Conservation (phyloP, 257 asterid species). For the Parsonsia alboflavescens region DNA sequence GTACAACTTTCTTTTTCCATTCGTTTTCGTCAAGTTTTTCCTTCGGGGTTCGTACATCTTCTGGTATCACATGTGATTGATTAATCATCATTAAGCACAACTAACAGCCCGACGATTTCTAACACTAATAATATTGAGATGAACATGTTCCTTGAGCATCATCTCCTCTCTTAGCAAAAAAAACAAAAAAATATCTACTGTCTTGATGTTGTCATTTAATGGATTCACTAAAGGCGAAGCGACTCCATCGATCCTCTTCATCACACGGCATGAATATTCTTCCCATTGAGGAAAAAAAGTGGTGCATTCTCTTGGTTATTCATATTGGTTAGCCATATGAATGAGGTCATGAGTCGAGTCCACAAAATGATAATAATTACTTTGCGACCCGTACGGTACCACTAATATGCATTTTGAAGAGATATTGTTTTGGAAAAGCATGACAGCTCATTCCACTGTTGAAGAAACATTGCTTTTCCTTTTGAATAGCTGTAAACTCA, state of each 20-base stretch:
- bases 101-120: background rate
- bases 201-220: background rate
- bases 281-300: slow-evolving; percentile 9
- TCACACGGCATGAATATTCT: slow-evolving; percentile 20
- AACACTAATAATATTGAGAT: background rate
- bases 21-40: background rate
- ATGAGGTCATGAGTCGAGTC: background rate
- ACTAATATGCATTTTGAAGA: slow-evolving; percentile 15
- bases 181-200: background rate
- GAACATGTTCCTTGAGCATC: background rate
- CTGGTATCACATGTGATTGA: background rate
- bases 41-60: background rate
- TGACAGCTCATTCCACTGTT: slow-evolving; percentile 65
- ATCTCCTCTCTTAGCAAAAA: background rate
- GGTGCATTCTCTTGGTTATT: background rate
- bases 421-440: slow-evolving; percentile 38
- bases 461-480: slow-evolving; percentile 38
- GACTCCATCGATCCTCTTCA: background rate
- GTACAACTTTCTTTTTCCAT: background rate
- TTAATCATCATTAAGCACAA: background rate
- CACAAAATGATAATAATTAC: background rate
- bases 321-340: background rate
- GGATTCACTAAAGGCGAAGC: background rate
- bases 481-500: slow-evolving; percentile 25
- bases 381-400: background rate